Conservation (phyloP, 1,139 yeast species). For the Saccharomyces hybrid region DNA sequence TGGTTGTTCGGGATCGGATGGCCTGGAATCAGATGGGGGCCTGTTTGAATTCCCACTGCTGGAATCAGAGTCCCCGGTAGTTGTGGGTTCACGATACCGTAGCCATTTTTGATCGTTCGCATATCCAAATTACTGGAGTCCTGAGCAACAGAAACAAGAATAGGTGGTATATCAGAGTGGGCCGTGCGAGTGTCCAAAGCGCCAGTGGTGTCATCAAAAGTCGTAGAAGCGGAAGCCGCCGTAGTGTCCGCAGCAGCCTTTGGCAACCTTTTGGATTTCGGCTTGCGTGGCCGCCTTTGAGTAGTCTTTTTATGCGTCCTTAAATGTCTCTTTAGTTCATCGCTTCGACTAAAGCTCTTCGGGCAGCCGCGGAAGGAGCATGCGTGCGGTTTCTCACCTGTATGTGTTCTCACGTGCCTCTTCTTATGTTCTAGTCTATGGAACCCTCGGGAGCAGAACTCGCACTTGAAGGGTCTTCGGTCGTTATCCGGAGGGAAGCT, state of each 20-base stretch:
- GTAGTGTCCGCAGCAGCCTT: not conserved
- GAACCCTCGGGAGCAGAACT: constrained; percentile 85
- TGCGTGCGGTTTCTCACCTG: constrained; percentile 91
- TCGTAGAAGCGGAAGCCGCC: not conserved
- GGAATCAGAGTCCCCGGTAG: not conserved
- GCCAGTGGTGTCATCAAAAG: not conserved
- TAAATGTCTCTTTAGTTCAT: constrained; percentile 83
- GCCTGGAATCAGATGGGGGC: not conserved
- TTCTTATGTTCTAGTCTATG: constrained; percentile 92
- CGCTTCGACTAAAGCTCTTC: constrained; percentile 79
- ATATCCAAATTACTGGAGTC: not conserved
- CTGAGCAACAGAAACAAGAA: not conserved
- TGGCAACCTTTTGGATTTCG: not conserved
- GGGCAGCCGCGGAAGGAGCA: constrained; percentile 84
- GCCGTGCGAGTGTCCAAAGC: not conserved
- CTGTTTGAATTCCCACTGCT: not conserved
- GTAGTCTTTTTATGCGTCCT: constrained; percentile 51
- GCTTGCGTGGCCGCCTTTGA: constrained; percentile 6
- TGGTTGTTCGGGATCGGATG: not conserved
- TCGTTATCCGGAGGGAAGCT: constrained; percentile 20
- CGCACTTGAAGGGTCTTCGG: constrained; percentile 72
- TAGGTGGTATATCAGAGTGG: not conserved
- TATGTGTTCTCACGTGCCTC: constrained; percentile 88
- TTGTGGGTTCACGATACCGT: not conserved
- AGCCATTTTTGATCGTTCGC: not conserved